These are phyloP conservation scores for Erodium texanum DNA, from an alignment of 441 rosid species.

Conservation along the genomic window DNA sequence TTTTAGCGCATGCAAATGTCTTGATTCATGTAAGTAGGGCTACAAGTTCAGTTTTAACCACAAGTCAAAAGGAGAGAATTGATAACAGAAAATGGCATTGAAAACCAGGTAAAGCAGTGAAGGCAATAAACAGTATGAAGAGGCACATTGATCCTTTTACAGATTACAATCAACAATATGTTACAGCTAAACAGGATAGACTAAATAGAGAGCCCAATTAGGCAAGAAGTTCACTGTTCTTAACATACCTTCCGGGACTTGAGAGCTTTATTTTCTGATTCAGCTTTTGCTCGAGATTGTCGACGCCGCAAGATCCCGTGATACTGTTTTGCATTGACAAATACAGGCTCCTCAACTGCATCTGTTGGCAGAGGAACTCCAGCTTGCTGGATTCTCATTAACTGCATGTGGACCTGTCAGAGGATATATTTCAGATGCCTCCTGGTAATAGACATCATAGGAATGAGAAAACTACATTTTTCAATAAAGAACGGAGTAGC, in stretches of 20 bases:
- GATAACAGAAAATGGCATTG: too few species aligned
- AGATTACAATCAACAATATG: too few species aligned
- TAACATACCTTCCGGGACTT: slow-evolving; percentile 64
- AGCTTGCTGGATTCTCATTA: slow-evolving; percentile 93
- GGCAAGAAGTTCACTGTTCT: slow-evolving; percentile 2
- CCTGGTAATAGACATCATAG: slow-evolving; percentile 2
- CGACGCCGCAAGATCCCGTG: slow-evolving; percentile 88
- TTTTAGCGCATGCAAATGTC: too few species aligned
- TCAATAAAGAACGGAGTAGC: slow-evolving; percentile 7
- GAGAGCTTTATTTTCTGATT: slow-evolving; percentile 48
- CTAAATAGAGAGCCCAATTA: too few species aligned
- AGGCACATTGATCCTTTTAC: too few species aligned
- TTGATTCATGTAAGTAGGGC: too few species aligned
- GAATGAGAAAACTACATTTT: too few species aligned
- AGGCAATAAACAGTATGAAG: too few species aligned
- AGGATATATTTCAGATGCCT: neutral
- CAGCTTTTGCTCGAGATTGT: slow-evolving; percentile 85
- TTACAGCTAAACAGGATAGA: too few species aligned
- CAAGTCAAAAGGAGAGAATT: too few species aligned
- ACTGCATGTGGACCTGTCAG: slow-evolving; percentile 78
- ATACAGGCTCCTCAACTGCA: slow-evolving; percentile 89
- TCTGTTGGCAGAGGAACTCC: slow-evolving; percentile 87
- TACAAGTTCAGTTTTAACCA: too few species aligned
- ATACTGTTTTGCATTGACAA: slow-evolving; percentile 91
- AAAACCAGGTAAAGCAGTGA: too few species aligned